Conservation (phyloP, 2,329 filamentous ascomycete species). For the Scytalidium lignicola region DNA sequence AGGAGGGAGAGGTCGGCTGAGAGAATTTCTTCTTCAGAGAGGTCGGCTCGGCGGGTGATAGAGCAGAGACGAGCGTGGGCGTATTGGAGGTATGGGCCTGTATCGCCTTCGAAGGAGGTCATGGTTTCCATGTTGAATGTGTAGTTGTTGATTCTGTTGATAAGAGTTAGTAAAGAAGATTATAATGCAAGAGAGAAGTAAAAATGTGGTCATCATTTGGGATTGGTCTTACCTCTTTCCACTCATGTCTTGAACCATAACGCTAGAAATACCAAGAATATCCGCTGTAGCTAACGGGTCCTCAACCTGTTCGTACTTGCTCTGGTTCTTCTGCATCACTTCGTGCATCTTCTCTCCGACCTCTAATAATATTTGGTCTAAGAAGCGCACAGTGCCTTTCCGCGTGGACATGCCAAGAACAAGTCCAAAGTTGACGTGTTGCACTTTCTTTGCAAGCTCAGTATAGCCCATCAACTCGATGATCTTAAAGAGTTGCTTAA, state of each 20-base stretch:
- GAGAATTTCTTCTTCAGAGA: slow-evolving; percentile 52
- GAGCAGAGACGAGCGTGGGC: slow-evolving; percentile 69
- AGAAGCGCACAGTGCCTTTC: slow-evolving; percentile 70
- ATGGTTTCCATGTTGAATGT: slow-evolving; percentile 76
- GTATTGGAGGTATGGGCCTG: slow-evolving; percentile 80
- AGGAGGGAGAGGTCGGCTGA: slow-evolving; percentile 63
- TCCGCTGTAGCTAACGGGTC: slow-evolving; percentile 80
- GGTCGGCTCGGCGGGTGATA: slow-evolving; percentile 52
- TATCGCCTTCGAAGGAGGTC: slow-evolving; percentile 81
- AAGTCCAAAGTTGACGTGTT: slow-evolving; percentile 73
- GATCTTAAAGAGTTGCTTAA: slow-evolving; percentile 73
- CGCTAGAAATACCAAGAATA: slow-evolving; percentile 83
- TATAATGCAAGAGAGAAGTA: too few relatives aligned
- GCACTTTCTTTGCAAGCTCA: slow-evolving; percentile 62
- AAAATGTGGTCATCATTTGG: too few relatives aligned
- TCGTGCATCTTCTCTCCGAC: slow-evolving; percentile 96
- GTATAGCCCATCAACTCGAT: slow-evolving; percentile 65
- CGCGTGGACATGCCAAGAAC: slow-evolving; percentile 67
- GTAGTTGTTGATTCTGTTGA: slow-evolving; percentile 56
- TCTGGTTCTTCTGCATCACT: slow-evolving; percentile 85
- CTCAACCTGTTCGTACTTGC: slow-evolving; percentile 86
- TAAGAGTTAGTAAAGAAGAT: slow-evolving; percentile 3
- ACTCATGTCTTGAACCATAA: slow-evolving; percentile 98
- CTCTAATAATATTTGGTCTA: slow-evolving; percentile 66
- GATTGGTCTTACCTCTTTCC: slow-evolving; percentile 79